Evolutionary conservation across 192 early-diverging fungal species (phyloP).

Genomic region (Dissophora globulifera): DNA sequence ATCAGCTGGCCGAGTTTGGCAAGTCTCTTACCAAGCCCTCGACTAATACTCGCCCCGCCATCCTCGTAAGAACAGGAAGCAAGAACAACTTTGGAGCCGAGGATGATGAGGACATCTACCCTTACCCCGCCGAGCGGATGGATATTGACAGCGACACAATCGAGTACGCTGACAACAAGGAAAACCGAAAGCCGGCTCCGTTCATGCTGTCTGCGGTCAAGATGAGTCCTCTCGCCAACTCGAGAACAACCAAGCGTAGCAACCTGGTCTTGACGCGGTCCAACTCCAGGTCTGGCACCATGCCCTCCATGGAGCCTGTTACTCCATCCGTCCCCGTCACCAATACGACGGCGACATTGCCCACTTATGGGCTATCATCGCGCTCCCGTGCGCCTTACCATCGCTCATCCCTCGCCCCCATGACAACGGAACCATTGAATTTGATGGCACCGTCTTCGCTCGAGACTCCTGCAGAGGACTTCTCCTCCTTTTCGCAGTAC

Average conservation of each 20-base stretch:
- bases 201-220: neutral
- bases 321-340: neutral
- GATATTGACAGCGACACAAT: constrained; percentile 17
- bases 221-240: neutral
- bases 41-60: no score
- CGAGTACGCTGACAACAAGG: neutral
- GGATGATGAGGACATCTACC: constrained; percentile 35
- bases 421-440: neutral
- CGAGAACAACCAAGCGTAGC: neutral
- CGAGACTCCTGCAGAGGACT: constrained; percentile 15
- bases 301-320: neutral
- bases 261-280: neutral
- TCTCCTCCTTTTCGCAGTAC: constrained; percentile 16
- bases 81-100: no score
- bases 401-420: neutral
- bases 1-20: constrained; percentile 81
- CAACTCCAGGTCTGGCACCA: neutral
- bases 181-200: constrained; percentile 7
- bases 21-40: constrained; percentile 49
- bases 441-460: neutral
- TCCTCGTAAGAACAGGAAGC: no score
- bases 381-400: constrained; percentile 26
- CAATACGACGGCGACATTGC: no score
- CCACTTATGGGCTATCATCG: no score
- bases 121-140: constrained; percentile 32